Evolutionary conservation across 2,329 filamentous ascomycete species (phyloP), one percentile per base, ranked within the genome.

Genomic region (Colletotrichum sp.): DNA sequence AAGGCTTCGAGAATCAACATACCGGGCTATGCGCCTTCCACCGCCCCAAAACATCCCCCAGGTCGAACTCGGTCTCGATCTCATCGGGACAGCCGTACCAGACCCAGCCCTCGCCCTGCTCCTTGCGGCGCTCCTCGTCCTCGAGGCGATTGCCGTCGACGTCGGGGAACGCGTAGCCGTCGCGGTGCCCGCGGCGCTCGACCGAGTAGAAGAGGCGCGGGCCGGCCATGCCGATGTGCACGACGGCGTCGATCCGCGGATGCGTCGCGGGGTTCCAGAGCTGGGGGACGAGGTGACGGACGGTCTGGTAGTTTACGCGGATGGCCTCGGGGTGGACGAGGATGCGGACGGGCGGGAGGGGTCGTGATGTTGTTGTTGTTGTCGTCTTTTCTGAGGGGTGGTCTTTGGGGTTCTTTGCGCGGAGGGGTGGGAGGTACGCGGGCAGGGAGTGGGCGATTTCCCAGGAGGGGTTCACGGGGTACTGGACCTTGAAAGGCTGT

Each of bases 161-260:
- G 82, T 98, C 95, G 24, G 86, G 86, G 79, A 93, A 89, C 21
- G 86, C 85, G 84, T 98, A 98, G 6, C 93, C 93, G 79, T 95
- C 92, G 49, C 94, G 90, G 81, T 95, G 93, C 0, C 90, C 95
- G 44, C 90, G 87, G 13, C 90, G 89, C 86, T 98, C 95, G 10
- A 96, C 87, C 13, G 91, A 90, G 83, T 96, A 98, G 79, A 91
- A 84, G 16, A 92, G 80, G 83, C 89, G 79, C 86, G 91, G 80
- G 83, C 94, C 82, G 82, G 95, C 94, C 90, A 98, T 95, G 77
- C 95, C 95, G 68, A 98, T 94, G 83, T 98, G 95, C 6, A 98
- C 83, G 26, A 92, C 89, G 34, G 94, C 85, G 83, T 98, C 94
- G 70, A 93, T 89, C 65, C 86, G 84, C 70, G 80, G 81, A 68